Evolutionary conservation across 208 protist species (phyloP).

Genomic region (Angomonas desouzai): DNA sequence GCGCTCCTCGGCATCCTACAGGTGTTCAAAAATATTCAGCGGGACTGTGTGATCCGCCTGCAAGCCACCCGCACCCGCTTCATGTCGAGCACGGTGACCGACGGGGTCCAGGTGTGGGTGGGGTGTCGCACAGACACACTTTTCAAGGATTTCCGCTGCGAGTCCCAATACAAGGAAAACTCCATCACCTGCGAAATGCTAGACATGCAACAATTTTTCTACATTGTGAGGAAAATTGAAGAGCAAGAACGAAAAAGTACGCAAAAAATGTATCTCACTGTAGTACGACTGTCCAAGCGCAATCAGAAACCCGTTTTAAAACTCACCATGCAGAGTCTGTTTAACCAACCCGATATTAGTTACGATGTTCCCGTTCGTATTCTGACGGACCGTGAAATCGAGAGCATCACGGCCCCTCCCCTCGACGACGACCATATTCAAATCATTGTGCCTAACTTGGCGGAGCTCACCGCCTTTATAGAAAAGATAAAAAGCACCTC

Average conservation of each 20-base stretch:
- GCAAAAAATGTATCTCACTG: constrained; percentile 23
- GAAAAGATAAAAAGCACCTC: constrained; percentile 61
- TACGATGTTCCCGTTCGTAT: constrained; percentile 80
- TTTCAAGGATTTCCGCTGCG: constrained; percentile 66
- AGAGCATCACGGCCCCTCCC: constrained; percentile 39
- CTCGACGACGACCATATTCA: constrained; percentile 46
- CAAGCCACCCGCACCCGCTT: constrained; percentile 57
- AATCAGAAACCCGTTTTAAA: constrained; percentile 23
- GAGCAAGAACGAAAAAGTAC: constrained; percentile 21
- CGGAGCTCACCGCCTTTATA: constrained; percentile 70
- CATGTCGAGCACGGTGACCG: constrained; percentile 52
- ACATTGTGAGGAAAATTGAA: constrained; percentile 66
- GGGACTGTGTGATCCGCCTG: constrained; percentile 56
- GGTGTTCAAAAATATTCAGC: constrained; percentile 58
- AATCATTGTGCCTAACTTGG: constrained; percentile 51
- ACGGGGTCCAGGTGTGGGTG: constrained; percentile 73
- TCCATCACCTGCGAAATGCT: constrained; percentile 78
- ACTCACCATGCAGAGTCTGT: constrained; percentile 34
- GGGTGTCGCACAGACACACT: constrained; percentile 51
- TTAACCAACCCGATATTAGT: constrained; percentile 46
- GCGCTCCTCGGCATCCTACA: constrained; percentile 51
- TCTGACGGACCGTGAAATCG: constrained; percentile 49
- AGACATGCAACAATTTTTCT: constrained; percentile 52
- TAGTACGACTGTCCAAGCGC: constrained; percentile 52
- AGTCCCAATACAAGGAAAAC: constrained; percentile 57